phyloP scores from a whole-genome alignment of 2,329 filamentous ascomycete species.

The Colletotrichum camelliae region DNA sequence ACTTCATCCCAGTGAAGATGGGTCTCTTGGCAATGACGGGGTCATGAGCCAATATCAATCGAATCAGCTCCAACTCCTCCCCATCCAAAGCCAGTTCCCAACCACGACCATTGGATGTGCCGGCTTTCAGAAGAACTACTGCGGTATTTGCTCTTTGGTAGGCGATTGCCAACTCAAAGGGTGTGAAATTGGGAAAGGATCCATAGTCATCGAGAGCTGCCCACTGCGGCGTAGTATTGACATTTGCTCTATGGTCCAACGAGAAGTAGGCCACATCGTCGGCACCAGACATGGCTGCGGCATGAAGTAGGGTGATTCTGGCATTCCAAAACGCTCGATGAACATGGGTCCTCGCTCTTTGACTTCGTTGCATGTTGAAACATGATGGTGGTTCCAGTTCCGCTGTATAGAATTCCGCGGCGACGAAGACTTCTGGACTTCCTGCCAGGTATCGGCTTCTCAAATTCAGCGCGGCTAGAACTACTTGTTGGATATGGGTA shows the following conservation, averaged over 20 bases:
- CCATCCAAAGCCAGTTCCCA: neutral
- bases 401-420: neutral
- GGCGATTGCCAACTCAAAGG: neutral
- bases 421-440: neutral
- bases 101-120: neutral
- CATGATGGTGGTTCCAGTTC: neutral
- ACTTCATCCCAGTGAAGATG: neutral
- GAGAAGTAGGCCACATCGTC: neutral
- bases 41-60: neutral
- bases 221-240: neutral
- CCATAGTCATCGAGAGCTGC: neutral
- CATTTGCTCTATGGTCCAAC: neutral
- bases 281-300: neutral
- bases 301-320: neutral
- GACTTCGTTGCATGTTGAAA: neutral
- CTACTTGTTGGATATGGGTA: neutral
- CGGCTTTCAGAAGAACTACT: neutral
- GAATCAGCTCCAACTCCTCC: neutral
- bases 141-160: neutral
- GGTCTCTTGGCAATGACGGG: neutral
- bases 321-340: neutral
- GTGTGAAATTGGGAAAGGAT: neutral
- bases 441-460: neutral
- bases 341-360: neutral
- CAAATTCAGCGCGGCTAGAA: neutral